Evolutionary conservation across 2,329 filamentous ascomycete species (phyloP).

Genomic region (Colletotrichum incanum): DNA sequence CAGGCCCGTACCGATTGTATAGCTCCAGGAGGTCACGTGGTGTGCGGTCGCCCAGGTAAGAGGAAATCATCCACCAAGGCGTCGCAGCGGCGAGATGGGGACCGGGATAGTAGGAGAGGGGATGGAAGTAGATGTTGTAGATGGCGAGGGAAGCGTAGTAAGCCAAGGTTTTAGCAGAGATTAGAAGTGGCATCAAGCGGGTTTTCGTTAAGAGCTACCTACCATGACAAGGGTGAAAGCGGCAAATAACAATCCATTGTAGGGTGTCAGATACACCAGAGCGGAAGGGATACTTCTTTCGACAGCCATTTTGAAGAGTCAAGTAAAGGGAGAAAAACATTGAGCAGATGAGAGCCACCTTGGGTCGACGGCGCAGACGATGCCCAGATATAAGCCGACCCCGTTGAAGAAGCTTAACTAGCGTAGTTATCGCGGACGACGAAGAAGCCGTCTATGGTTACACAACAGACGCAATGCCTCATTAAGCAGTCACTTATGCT

Average conservation of each 20-base stretch:
- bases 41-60: slow-evolving; percentile 40
- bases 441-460: neutral
- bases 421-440: neutral
- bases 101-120: slow-evolving; percentile 50
- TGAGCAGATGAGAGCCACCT: neutral
- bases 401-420: neutral
- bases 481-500: neutral
- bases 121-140: slow-evolving; percentile 54
- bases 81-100: slow-evolving; percentile 42
- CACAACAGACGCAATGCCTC: neutral
- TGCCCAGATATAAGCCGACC: neutral
- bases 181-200: neutral
- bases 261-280: neutral
- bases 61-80: slow-evolving; percentile 25
- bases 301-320: neutral
- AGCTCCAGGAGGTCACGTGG: slow-evolving; percentile 49
- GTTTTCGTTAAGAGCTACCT: neutral
- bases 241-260: neutral
- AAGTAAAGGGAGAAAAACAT: neutral
- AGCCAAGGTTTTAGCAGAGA: neutral
- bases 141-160: slow-evolving; percentile 16
- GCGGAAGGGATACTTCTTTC: neutral
- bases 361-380: neutral
- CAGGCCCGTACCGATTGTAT: slow-evolving; percentile 58
- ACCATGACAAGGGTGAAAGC: neutral